phyloP scores from a whole-genome alignment of 2,329 filamentous ascomycete species.

The Aspergillus novoparasiticus region DNA sequence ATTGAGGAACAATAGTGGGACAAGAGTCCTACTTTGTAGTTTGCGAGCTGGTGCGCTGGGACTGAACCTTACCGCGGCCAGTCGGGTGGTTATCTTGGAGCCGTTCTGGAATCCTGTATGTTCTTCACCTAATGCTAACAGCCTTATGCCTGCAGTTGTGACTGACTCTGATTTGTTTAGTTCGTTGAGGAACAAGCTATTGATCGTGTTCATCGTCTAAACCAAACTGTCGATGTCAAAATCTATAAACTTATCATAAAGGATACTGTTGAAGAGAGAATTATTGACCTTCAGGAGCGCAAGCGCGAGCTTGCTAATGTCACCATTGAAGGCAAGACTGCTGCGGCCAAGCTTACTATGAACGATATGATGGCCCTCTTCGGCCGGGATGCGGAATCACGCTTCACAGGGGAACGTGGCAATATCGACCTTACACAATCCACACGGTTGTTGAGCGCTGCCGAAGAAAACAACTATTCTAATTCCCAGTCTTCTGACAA shows the following conservation, averaged over 20 bases:
- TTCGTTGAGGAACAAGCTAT: constrained; percentile 99
- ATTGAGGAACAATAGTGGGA: constrained; percentile 73
- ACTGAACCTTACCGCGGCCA: constrained; percentile 91
- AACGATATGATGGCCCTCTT: constrained; percentile 93
- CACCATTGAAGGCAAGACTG: constrained; percentile 79
- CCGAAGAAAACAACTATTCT: constrained; percentile 24
- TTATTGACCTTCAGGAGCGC: constrained; percentile 90
- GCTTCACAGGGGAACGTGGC: constrained; percentile 44
- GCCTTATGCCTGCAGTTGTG: constrained; percentile 13
- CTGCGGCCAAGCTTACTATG: constrained; percentile 82
- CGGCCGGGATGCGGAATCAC: constrained; percentile 65
- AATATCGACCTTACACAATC: constrained; percentile 41
- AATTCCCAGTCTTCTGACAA: constrained; percentile 7
- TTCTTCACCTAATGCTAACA: constrained; percentile 21
- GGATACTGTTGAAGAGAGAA: constrained; percentile 87
- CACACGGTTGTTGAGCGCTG: constrained; percentile 32
- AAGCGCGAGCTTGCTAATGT: constrained; percentile 90
- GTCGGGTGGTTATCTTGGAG: constrained; percentile 89
- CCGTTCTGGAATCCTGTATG: constrained; percentile 96
- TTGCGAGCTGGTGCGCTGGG: constrained; percentile 91
- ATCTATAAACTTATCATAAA: constrained; percentile 92
- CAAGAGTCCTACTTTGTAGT: constrained; percentile 85
- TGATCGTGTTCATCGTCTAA: constrained; percentile 96
- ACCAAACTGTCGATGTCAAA: constrained; percentile 90
- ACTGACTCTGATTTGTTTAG: constrained; percentile 41